phyloP scores from a whole-genome alignment of 106 monocot species.

The Dactylorhiza incarnata region DNA sequence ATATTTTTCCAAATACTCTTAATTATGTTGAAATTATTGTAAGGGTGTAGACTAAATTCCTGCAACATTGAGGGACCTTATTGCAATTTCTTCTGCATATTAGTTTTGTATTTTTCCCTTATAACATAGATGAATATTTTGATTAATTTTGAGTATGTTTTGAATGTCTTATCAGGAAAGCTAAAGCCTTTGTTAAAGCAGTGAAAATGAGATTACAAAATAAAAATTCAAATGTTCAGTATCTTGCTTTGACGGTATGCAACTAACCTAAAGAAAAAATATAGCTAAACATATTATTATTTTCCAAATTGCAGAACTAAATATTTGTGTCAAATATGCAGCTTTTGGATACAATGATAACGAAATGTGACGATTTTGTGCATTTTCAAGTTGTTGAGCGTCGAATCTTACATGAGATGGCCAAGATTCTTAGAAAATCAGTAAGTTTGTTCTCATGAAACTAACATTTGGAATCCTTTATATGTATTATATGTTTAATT shows the following conservation, averaged over 20 bases:
- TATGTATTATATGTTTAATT: background rate
- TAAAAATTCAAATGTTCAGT: slow-evolving; percentile 47
- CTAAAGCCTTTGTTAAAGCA: slow-evolving; percentile 56
- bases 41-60: background rate
- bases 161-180: slow-evolving; percentile 37
- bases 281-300: background rate
- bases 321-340: slow-evolving; percentile 15
- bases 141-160: background rate
- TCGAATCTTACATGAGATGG: slow-evolving; percentile 61
- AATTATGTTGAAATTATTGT: too few relatives aligned
- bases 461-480: background rate
- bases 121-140: slow-evolving; percentile 7
- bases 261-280: background rate
- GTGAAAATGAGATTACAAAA: slow-evolving; percentile 52
- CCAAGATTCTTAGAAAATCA: slow-evolving; percentile 70
- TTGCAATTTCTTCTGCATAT: background rate
- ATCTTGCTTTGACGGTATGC: slow-evolving; percentile 58
- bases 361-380: slow-evolving; percentile 75
- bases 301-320: background rate
- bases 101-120: background rate
- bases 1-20: too few relatives aligned
- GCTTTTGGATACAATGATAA: slow-evolving; percentile 78
- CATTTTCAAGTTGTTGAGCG: slow-evolving; percentile 73
- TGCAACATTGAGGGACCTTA: background rate
- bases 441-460: slow-evolving; percentile 15